Evolutionary conservation across 306 rosid species (phyloP), one percentile per base, ranked within the genome.

Genomic region (Ziziphus jujuba): DNA sequence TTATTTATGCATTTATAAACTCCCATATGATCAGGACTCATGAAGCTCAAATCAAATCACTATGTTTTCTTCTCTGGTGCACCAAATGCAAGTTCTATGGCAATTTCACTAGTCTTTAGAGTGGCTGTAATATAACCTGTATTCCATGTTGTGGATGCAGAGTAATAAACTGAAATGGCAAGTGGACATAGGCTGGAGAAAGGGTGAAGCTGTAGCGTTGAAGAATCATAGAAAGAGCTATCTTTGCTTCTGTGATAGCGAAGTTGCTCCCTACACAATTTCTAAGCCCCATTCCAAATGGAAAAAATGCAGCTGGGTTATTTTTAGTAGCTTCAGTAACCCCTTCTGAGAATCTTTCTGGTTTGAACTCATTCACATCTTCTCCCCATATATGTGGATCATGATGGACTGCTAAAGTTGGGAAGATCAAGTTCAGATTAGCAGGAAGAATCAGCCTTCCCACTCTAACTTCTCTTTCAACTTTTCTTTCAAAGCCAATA

Each of bases 301-400:
- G 73, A 1, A 65, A 21, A 58, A 51, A 77, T 2, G 60, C 69
- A 5, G 34, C 77, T 6, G n/a, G n/a, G n/a, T n/a, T n/a, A n/a
- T 71, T 55, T 17, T 58, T 40, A 2, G 65, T 65, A 24, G 81
- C 81, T 53, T 71, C 65, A 20, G 55, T 25, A 58, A 77, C 59
- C 17, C 77, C 73, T 25, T 60, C 65, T 1, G 69, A 40, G 43
- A 77, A 71, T 43, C 77, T 22, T 53, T 70, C 69, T 16, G 77
- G 81, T 51, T 65, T 70, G 57, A 77, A 77, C 47, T 43, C 33
- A 51, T 21, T 25, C 14, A 36, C 69, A 31, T 77, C 73, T 45
- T 66, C 47, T 24, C 81, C 81, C 81, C 77, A 77, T 12, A 66
- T 19, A 19, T 59, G 31, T 52, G 77, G 59, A 20, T 77, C 81